Evolutionary conservation across 331 rosid species (phyloP), one percentile per base, ranked within the genome.

Genomic region (Spiraea crenata): DNA sequence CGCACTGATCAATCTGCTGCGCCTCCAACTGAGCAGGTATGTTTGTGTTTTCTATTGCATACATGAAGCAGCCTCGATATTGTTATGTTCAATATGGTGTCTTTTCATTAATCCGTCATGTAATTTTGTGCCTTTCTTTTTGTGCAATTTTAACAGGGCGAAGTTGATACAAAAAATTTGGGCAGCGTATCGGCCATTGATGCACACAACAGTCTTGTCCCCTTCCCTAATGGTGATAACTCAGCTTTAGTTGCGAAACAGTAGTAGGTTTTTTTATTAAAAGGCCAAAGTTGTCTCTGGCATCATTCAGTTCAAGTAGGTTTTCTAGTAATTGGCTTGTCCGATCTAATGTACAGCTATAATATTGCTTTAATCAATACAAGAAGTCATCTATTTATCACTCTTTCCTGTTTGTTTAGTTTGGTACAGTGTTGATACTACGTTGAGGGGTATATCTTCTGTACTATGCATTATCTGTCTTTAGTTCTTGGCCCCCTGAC

Each of bases 291-390:
- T 71, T 69, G 86, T 56, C 78, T 75, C 60, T 56, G 73, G 73
- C 81, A 44, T 74, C 66, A 49, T 77, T 71, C 64, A 61, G 55
- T 77, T 71, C 64, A 61, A 58, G 74, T 86, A 51, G 82, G 82
- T 70, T 82, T 82, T 76, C 19, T 71, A 63, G 86, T 80, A 62
- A 74, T 76, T 63, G 45, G 81, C 74, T 77, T 72, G 84, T 73
- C 79, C 14, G 45, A 74, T 83, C 79, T 80, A 76, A 70, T 92
- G 92, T 87, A 84, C 95, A 84, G 87, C 62, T 83, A 83, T 81
- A 81, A 78, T 82, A 65, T 79, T 75, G 83, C 79, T 79, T 72
- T 74, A 70, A 63, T 87, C 82, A 79, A 79, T 87, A 82, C 80
- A 80, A 70, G 81, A 70, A 72, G 65, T 68, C 39, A 31, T 14